Conservation (phyloP, 148 eudicot species). For the Rhododendron henanense region DNA sequence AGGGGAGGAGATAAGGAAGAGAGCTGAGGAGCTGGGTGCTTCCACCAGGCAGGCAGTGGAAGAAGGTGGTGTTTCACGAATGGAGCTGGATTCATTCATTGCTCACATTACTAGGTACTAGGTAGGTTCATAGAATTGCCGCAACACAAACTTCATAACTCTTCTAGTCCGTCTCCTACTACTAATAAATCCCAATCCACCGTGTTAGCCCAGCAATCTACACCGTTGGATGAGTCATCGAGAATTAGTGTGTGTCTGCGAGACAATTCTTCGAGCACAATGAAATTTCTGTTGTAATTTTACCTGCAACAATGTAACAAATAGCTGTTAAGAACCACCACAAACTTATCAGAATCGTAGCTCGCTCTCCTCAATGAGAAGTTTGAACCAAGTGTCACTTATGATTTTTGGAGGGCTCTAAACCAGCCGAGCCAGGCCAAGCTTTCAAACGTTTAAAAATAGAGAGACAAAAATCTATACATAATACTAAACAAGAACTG, state of each 20-base stretch:
- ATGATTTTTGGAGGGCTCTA: background rate
- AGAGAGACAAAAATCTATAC: no score
- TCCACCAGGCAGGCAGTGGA: background rate
- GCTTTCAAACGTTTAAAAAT: background rate
- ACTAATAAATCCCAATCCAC: background rate
- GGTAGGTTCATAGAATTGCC: background rate
- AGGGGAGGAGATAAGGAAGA: conserved; percentile 19
- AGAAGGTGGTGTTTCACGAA: conserved; percentile 16
- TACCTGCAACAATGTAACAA: background rate
- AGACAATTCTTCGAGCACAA: background rate
- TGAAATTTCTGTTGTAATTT: background rate
- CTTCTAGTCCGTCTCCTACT: background rate
- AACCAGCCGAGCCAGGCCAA: background rate
- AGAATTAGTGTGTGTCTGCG: background rate
- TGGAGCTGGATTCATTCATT: conserved; percentile 18
- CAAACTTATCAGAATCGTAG: background rate
- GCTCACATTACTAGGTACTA: conserved; percentile 18
- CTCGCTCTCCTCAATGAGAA: background rate
- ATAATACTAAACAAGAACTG: no score
- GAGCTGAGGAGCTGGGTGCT: conserved; percentile 8
- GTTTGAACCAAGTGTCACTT: background rate
- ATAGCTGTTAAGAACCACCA: background rate
- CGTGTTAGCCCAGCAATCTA: background rate
- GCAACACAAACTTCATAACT: background rate
- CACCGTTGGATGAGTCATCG: background rate